A percentile compares a stretch with the other conserved stretches of the same genome.
phyloP scores from a whole-genome alignment of 2,329 filamentous ascomycete genomes.

The Aspergillus novofumigatus region DNA sequence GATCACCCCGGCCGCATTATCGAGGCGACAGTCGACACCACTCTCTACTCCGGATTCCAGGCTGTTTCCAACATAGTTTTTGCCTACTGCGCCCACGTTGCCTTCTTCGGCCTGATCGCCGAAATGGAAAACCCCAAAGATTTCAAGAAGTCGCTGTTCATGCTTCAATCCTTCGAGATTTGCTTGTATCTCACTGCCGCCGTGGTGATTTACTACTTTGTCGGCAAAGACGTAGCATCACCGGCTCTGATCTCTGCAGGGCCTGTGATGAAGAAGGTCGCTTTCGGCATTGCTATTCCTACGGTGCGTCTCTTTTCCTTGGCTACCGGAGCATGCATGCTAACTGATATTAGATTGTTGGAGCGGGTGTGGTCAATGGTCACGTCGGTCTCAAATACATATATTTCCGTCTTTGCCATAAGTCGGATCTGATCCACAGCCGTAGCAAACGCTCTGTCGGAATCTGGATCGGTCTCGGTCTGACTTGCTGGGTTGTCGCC shows the following conservation, averaged over 20 bases:
- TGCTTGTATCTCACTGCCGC: constrained; percentile 62
- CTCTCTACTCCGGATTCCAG: constrained; percentile 54
- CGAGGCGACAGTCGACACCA: constrained; percentile 37
- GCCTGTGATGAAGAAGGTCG: constrained; percentile 55
- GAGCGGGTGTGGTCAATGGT: constrained; percentile 66
- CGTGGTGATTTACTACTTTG: constrained; percentile 65
- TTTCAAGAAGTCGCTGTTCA: constrained; percentile 58
- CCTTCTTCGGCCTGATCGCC: constrained; percentile 63
- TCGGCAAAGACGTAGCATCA: constrained; percentile 57
- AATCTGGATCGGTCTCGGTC: constrained; percentile 58
- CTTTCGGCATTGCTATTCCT: constrained; percentile 64
- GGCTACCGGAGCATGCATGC: neutral
- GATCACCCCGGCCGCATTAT: constrained; percentile 37
- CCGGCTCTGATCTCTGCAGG: constrained; percentile 64
- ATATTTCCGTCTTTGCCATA: constrained; percentile 59
- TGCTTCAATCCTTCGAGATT: constrained; percentile 57
- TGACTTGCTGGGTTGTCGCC: constrained; percentile 55
- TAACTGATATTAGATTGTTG: constrained; percentile 48
- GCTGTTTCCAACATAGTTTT: constrained; percentile 66
- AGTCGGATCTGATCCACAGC: constrained; percentile 51
- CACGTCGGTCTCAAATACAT: constrained; percentile 64
- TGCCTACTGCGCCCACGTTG: constrained; percentile 66
- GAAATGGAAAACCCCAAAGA: constrained; percentile 60
- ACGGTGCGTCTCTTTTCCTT: constrained; percentile 39
- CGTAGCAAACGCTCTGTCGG: constrained; percentile 48